phyloP scores from a whole-genome alignment of 1,139 yeast genomes.

The Kurtzmaniella quercitrusa region DNA sequence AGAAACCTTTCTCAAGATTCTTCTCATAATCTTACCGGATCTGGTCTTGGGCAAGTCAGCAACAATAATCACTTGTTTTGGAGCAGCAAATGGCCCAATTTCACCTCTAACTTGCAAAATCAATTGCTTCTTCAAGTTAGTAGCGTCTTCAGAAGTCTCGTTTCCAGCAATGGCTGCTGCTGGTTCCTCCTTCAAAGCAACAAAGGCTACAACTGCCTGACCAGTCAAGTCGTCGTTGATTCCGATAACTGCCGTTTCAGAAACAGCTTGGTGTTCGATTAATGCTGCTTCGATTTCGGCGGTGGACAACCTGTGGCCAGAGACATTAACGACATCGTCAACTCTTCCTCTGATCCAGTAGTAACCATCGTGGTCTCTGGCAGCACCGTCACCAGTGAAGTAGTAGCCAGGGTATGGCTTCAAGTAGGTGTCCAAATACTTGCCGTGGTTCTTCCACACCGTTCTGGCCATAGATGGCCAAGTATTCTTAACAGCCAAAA shows the following conservation, averaged over 20 bases:
- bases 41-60: conserved; percentile 95
- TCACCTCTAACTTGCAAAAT: conserved; percentile 85
- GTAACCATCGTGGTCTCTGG: conserved; percentile 94
- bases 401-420: conserved; percentile 95
- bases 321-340: conserved; percentile 96
- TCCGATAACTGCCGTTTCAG: conserved; percentile 96
- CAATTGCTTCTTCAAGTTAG: conserved; percentile 74
- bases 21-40: conserved; percentile 98
- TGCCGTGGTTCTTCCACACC: conserved; percentile 85
- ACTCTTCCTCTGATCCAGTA: conserved; percentile 99
- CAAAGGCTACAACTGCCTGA: conserved; percentile 94
- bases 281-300: conserved; percentile 96
- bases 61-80: conserved; percentile 84
- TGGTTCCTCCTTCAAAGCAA: conserved; percentile 66
- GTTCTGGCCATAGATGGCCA: conserved; percentile 99
- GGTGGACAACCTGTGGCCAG: conserved; percentile 96
- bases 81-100: conserved; percentile 98
- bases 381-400: conserved; percentile 99
- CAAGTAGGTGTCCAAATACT: conserved; percentile 90
- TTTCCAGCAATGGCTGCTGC: conserved; percentile 35
- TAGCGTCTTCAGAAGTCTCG: conserved; percentile 47
- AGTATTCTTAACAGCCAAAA: conserved; percentile 77
- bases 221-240: conserved; percentile 93
- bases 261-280: conserved; percentile 71
- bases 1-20: conserved; percentile 89